Conservation (phyloP, 1,139 yeast genomes). For the Protomyces gravidus region DNA sequence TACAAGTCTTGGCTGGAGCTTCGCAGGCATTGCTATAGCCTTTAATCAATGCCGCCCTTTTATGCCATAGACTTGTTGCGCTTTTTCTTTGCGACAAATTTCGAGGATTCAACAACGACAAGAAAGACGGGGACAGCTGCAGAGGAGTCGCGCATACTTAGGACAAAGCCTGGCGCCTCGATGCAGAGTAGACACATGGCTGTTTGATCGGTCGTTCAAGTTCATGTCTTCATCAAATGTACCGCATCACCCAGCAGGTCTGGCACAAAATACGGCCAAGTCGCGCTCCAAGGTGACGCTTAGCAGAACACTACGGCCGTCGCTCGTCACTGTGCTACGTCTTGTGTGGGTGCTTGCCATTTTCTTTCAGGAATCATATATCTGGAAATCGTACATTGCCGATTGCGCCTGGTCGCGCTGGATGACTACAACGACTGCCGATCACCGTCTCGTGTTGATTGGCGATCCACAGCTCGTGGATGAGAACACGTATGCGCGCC, state of each 20-base stretch:
- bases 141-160: no score
- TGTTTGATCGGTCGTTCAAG: no score
- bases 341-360: constrained; percentile 10
- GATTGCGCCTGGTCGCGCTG: constrained; percentile 16
- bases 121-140: no score
- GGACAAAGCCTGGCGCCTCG: no score
- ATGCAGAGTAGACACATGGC: no score
- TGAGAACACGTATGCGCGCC: constrained; percentile 55
- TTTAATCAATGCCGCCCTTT: no score
- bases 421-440: constrained; percentile 41
- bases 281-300: neutral
- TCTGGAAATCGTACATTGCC: constrained; percentile 14
- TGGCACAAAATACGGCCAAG: no score
- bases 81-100: no score
- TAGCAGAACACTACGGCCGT: constrained; percentile 6
- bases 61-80: no score
- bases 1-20: neutral
- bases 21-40: neutral
- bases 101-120: no score
- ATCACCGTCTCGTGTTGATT: constrained; percentile 57
- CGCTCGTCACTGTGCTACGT: neutral
- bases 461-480: constrained; percentile 96
- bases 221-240: no score
- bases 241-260: no score
- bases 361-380: constrained; percentile 10